Evolutionary conservation across 495 filamentous ascomycete genomes (phyloP).

Genomic region (Mycothermus thermophilus): DNA sequence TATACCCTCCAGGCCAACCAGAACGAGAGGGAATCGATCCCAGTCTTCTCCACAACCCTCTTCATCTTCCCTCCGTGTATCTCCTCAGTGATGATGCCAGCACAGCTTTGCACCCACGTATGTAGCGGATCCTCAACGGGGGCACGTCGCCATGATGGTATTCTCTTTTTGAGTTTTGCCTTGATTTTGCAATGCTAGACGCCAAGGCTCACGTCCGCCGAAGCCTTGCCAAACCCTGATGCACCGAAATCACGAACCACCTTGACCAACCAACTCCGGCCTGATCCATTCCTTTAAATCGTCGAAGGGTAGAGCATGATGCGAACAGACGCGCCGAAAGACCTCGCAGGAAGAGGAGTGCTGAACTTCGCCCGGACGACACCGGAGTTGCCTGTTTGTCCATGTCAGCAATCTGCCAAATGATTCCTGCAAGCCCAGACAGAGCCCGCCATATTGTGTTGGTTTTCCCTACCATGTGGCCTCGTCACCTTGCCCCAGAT

Average conservation of each 20-base stretch:
- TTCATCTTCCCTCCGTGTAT: constrained; percentile 10
- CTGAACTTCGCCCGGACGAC: constrained; percentile 94
- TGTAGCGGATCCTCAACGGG: constrained; percentile 21
- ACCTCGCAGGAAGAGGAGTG: constrained; percentile 83
- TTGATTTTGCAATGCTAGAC: constrained; percentile 31
- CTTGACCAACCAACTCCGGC: constrained; percentile 41
- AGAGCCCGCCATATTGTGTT: too few species aligned
- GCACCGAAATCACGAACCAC: constrained; percentile 42
- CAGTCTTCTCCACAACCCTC: constrained; percentile 7
- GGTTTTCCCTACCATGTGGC: constrained; percentile 86
- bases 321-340: constrained; percentile 91
- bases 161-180: constrained; percentile 31
- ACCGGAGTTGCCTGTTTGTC: constrained; percentile 92
- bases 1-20: too few species aligned
- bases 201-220: constrained; percentile 27
- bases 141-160: too few species aligned
- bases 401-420: constrained; percentile 3
- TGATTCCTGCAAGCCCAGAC: neutral
- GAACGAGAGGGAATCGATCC: constrained; percentile 4
- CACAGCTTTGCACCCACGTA: constrained; percentile 14
- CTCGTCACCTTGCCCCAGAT: constrained; percentile 99
- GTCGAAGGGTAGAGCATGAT: constrained; percentile 97
- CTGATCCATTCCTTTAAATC: constrained; percentile 36
- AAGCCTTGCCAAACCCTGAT: constrained; percentile 39
- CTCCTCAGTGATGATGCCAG: constrained; percentile 11